Evolutionary conservation across 2,329 filamentous ascomycete genomes (phyloP).

Genomic region (Fusarium verrucosum): DNA sequence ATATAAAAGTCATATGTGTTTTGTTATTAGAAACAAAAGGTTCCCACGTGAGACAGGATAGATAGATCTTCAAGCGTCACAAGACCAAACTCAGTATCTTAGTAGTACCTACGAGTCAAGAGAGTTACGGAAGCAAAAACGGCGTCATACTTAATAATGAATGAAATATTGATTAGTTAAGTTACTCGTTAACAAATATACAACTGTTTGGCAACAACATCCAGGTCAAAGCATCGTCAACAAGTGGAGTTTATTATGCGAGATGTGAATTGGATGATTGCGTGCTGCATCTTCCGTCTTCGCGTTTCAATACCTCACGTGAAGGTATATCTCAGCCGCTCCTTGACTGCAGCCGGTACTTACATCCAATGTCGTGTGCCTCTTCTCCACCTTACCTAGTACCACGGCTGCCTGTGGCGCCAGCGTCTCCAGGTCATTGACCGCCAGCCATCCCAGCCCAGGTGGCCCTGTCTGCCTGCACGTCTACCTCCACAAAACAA

Average conservation of each 20-base stretch:
- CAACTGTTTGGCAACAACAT: neutral
- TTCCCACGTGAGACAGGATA: conserved; percentile 13
- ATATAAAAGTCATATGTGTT: conserved; percentile 16
- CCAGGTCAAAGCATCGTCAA: conserved; percentile 1
- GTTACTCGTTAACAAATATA: neutral
- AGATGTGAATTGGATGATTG: conserved; percentile 11
- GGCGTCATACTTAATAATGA: neutral
- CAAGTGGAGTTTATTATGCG: neutral
- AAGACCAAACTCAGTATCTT: conserved; percentile 21
- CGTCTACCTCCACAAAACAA: conserved; percentile 29
- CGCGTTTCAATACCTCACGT: conserved; percentile 26
- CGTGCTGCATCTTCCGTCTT: conserved; percentile 2
- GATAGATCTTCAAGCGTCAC: conserved; percentile 20
- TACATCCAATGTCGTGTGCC: conserved; percentile 31
- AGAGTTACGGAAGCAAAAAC: neutral
- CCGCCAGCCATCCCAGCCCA: conserved; percentile 36
- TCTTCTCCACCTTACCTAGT: conserved; percentile 25
- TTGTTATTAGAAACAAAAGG: conserved; percentile 2
- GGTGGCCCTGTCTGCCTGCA: conserved; percentile 25
- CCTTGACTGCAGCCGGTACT: conserved; percentile 12
- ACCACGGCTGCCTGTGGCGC: conserved; percentile 35
- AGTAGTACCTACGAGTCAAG: conserved; percentile 8
- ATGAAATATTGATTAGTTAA: neutral
- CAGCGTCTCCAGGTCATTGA: conserved; percentile 30
- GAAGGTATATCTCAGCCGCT: conserved; percentile 28